phyloP scores from a whole-genome alignment of 2,329 filamentous ascomycete species.

The Ascosphaera apis region DNA sequence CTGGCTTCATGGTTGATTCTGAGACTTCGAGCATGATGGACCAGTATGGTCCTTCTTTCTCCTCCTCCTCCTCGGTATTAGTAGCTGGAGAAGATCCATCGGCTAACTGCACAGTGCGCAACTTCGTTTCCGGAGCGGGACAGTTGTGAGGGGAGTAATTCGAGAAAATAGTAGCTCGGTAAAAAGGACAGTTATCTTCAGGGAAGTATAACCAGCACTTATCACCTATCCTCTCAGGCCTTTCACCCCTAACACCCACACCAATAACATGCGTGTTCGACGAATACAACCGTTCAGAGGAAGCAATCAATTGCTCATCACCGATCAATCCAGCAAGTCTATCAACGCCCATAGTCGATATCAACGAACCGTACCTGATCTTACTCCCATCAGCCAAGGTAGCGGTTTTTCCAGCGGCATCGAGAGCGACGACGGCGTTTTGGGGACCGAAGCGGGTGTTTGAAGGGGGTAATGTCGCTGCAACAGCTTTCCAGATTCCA shows the following conservation, averaged over 20 bases:
- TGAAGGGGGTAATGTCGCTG: constrained; percentile 73
- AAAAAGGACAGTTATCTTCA: constrained; percentile 96
- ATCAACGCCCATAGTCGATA: constrained; percentile 94
- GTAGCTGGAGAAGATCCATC: constrained; percentile 61
- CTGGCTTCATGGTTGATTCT: constrained; percentile 85
- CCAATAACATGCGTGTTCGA: constrained; percentile 94
- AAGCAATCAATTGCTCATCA: constrained; percentile 56
- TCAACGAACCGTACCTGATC: constrained; percentile 72
- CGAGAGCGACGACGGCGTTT: constrained; percentile 64
- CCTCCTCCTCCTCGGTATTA: constrained; percentile 41
- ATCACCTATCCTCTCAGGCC: constrained; percentile 90
- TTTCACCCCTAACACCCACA: constrained; percentile 74
- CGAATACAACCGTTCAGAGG: constrained; percentile 87
- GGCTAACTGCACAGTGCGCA: constrained; percentile 66
- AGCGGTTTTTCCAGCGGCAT: constrained; percentile 66
- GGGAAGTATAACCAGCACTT: constrained; percentile 99
- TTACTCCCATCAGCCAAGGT: constrained; percentile 65
- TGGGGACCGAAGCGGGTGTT: constrained; percentile 78
- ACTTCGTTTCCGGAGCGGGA: constrained; percentile 57
- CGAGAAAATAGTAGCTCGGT: constrained; percentile 98
- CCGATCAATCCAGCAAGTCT: constrained; percentile 67
- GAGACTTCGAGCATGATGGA: constrained; percentile 99
- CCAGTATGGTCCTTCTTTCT: constrained; percentile 63
- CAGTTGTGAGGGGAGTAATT: constrained; percentile 99
- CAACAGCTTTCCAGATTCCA: constrained; percentile 96